Percentiles rank a stretch among this genome's conserved stretches.
phyloP scores from a whole-genome alignment of 805 yeast species.

The Myxozyma sirexii region DNA sequence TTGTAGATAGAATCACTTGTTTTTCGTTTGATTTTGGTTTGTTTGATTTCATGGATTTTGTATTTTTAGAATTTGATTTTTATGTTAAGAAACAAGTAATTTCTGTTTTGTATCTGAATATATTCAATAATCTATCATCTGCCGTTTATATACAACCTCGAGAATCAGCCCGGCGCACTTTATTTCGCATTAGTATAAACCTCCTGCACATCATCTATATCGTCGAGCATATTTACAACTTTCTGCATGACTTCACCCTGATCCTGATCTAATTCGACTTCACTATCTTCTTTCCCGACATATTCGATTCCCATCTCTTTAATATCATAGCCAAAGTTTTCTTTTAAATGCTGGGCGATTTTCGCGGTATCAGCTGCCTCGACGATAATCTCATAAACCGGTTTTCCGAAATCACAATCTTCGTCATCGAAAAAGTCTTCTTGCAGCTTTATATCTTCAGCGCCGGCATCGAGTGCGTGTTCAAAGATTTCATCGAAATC shows the following conservation, averaged over 20 bases:
- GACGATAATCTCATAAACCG: conserved; percentile 56
- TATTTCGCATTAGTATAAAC: conserved; percentile 62
- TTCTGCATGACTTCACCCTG: conserved; percentile 55
- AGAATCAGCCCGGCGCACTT: too few relatives aligned
- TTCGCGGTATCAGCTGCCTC: conserved; percentile 64
- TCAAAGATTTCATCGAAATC: conserved; percentile 72
- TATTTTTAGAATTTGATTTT: not conserved
- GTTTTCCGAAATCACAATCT: conserved; percentile 31
- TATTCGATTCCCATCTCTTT: conserved; percentile 73
- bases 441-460: conserved; percentile 53
- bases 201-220: conserved; percentile 80
- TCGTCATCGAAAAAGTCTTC: conserved; percentile 44
- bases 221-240: conserved; percentile 65
- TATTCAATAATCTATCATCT: too few relatives aligned
- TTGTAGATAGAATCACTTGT: too few relatives aligned
- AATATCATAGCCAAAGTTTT: conserved; percentile 54
- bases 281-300: conserved; percentile 62
- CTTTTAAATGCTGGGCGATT: conserved; percentile 61
- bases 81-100: not conserved
- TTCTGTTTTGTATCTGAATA: too few relatives aligned
- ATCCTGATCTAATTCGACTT: conserved; percentile 59
- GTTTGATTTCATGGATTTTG: too few relatives aligned
- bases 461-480: conserved; percentile 69
- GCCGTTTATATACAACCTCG: too few relatives aligned
- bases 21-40: too few relatives aligned